Evolutionary conservation across 768 basidiomycete species (phyloP).

Genomic region (Phylloporus scabripes): DNA sequence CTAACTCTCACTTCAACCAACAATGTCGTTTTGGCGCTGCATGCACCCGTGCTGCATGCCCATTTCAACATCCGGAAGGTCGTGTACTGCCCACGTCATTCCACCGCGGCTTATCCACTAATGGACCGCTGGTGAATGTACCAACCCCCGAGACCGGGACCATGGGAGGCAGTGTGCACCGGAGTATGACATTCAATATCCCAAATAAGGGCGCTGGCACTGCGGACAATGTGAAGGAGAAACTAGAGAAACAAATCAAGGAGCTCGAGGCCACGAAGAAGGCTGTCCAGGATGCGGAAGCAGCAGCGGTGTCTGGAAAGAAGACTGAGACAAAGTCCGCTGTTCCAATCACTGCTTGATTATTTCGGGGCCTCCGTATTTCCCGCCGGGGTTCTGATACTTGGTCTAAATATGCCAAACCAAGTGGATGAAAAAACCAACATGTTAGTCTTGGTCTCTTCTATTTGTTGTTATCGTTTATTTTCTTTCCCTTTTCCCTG

Average conservation of each 20-base stretch:
- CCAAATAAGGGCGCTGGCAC: conserved; percentile 20
- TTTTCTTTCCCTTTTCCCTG: neutral
- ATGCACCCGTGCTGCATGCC: conserved; percentile 82
- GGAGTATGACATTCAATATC: conserved; percentile 65
- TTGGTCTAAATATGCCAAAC: conserved; percentile 11
- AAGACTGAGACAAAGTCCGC: conserved; percentile 51
- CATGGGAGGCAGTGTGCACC: conserved; percentile 63
- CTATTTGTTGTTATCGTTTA: conserved; percentile 16
- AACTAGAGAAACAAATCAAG: conserved; percentile 49
- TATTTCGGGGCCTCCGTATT: neutral
- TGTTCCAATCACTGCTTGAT: conserved; percentile 35
- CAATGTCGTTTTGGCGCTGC: conserved; percentile 80
- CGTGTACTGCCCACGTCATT: conserved; percentile 75
- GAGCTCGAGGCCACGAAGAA: conserved; percentile 67
- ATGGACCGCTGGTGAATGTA: conserved; percentile 57
- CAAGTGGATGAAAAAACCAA: conserved; percentile 14
- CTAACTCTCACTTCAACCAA: conserved; percentile 35
- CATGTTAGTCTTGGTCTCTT: conserved; percentile 13
- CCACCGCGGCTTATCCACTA: conserved; percentile 67
- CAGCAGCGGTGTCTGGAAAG: conserved; percentile 52
- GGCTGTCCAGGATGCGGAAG: conserved; percentile 62
- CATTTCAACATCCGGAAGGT: conserved; percentile 89
- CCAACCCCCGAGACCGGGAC: conserved; percentile 59
- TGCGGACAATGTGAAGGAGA: conserved; percentile 40
- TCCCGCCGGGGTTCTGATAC: neutral